Evolutionary conservation across 305 asterid genomes (phyloP).

Genomic region (Ajuga reptans): DNA sequence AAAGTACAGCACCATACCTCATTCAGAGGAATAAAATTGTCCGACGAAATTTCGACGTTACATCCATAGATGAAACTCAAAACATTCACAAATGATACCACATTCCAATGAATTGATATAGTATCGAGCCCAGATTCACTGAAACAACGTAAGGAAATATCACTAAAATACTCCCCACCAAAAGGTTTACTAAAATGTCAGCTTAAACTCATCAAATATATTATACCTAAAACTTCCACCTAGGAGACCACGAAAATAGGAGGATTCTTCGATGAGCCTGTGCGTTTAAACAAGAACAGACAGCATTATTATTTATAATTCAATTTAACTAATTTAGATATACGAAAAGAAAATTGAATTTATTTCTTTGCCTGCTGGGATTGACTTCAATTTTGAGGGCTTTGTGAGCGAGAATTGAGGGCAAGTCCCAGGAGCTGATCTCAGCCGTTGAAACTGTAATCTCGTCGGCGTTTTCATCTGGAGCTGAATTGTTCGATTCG

Average conservation of each 20-base stretch:
- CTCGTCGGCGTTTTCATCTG: constrained; percentile 25
- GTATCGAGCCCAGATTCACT: constrained; percentile 51
- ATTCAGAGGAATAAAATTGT: constrained; percentile 46
- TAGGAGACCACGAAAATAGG: constrained; percentile 70
- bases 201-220: not conserved
- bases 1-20: constrained; percentile 42
- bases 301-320: not conserved
- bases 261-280: constrained; percentile 60
- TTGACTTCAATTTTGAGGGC: constrained; percentile 40
- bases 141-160: constrained; percentile 21
- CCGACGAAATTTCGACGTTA: constrained; percentile 41
- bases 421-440: constrained; percentile 50
- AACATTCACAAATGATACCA: constrained; percentile 46
- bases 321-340: not conserved
- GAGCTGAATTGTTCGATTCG: constrained; percentile 21
- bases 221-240: constrained; percentile 64
- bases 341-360: not conserved
- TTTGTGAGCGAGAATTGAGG: constrained; percentile 38
- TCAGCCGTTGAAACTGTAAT: constrained; percentile 50
- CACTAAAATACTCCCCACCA: constrained; percentile 12
- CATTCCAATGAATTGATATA: constrained; percentile 51
- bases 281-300: constrained; percentile 3
- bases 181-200: not conserved
- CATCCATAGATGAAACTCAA: constrained; percentile 51
- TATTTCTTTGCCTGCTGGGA: constrained; percentile 40